Evolutionary conservation across 805 yeast genomes (phyloP).

Genomic region (Sungouiella thailandica): DNA sequence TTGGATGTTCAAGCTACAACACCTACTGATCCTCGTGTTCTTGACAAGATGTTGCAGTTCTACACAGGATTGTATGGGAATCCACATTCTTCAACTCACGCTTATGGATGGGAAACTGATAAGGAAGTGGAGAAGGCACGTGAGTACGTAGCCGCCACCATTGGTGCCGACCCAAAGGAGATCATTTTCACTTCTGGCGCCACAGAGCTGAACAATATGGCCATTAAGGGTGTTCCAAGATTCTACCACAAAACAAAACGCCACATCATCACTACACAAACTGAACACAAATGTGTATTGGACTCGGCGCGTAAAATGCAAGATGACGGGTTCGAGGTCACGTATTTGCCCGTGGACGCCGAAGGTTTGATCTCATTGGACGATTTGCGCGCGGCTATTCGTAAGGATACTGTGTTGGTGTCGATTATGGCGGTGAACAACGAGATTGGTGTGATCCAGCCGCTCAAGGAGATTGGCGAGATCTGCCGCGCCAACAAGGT

Average conservation of each 20-base stretch:
- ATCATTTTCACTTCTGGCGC: constrained; percentile 97
- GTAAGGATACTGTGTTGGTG: constrained; percentile 87
- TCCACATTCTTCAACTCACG: constrained; percentile 95
- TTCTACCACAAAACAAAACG: constrained; percentile 86
- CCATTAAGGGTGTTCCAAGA: constrained; percentile 90
- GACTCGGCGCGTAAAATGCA: constrained; percentile 93
- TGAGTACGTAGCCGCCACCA: constrained; percentile 71
- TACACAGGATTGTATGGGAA: constrained; percentile 94
- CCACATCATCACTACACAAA: constrained; percentile 92
- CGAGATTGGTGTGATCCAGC: constrained; percentile 97
- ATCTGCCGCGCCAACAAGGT: constrained; percentile 84
- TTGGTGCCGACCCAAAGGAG: constrained; percentile 93
- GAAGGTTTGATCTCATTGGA: constrained; percentile 80
- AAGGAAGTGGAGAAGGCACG: constrained; percentile 86
- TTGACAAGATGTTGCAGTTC: constrained; percentile 80
- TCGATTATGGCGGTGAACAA: constrained; percentile 97
- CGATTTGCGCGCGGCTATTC: constrained; percentile 73
- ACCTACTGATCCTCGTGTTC: constrained; percentile 94
- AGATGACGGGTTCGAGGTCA: constrained; percentile 95
- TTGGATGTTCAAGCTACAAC: constrained; percentile 98
- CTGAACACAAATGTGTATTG: constrained; percentile 98
- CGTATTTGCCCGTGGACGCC: constrained; percentile 77
- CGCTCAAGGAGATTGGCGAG: constrained; percentile 86
- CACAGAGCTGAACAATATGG: constrained; percentile 94
- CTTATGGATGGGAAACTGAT: constrained; percentile 99